These are phyloP conservation scores for Myochromella boudieri DNA, from an alignment of 768 basidiomycete genomes.

Conservation along the genomic window DNA sequence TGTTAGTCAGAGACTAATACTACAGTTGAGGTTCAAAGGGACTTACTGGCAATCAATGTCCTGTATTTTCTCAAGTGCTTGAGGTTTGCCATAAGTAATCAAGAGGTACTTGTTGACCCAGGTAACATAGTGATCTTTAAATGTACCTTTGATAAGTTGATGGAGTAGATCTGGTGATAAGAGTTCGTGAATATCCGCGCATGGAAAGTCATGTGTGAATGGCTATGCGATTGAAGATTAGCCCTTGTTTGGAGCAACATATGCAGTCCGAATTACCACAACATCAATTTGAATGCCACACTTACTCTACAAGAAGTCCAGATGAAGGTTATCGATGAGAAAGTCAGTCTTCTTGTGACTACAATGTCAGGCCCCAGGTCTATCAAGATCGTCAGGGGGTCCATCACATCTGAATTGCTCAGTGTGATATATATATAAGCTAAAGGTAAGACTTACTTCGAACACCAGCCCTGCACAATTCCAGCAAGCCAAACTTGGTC, in stretches of 20 bases:
- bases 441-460: constrained; percentile 14
- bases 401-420: constrained; percentile 22
- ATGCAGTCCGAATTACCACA: constrained; percentile 22
- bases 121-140: too few species aligned
- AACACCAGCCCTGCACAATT: constrained; percentile 25
- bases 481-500: constrained; percentile 30
- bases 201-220: neutral
- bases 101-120: too few species aligned
- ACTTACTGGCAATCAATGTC: too few species aligned
- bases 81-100: too few species aligned
- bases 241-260: neutral
- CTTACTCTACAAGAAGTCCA: constrained; percentile 28
- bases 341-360: constrained; percentile 23
- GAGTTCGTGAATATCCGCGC: too few species aligned
- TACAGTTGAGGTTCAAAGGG: too few species aligned
- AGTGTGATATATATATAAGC: neutral
- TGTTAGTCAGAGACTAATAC: too few species aligned
- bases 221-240: neutral
- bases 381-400: constrained; percentile 19
- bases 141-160: too few species aligned
- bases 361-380: constrained; percentile 13
- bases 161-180: too few species aligned
- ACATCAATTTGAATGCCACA: constrained; percentile 32
- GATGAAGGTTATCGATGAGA: constrained; percentile 23
- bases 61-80: too few species aligned